These are phyloP conservation scores for Pyricularia grisea DNA, from an alignment of 2,329 filamentous ascomycete species.

Conservation along the genomic window DNA sequence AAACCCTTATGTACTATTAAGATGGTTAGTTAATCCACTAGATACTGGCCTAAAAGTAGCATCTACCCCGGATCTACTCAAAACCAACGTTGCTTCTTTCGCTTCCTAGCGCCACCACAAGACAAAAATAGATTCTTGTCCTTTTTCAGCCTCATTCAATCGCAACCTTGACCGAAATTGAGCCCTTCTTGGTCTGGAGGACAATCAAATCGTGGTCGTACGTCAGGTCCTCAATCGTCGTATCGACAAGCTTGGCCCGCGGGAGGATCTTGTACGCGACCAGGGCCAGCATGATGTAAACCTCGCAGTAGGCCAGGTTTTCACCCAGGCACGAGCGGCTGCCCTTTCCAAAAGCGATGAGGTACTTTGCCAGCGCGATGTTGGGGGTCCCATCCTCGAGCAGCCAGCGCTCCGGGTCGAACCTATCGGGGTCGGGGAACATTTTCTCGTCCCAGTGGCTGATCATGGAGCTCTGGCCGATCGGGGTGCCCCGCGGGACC, in stretches of 20 bases:
- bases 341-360: constrained; percentile 32
- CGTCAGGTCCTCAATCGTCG: constrained; percentile 16
- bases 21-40: background rate
- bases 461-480: constrained; percentile 27
- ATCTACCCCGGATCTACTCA: background rate
- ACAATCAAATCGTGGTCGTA: constrained; percentile 13
- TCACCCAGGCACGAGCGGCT: constrained; percentile 30
- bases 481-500: constrained; percentile 25
- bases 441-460: constrained; percentile 27
- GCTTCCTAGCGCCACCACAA: background rate
- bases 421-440: constrained; percentile 26
- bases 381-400: constrained; percentile 18
- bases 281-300: constrained; percentile 16
- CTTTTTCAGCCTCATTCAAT: background rate
- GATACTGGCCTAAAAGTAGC: background rate
- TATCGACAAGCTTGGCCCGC: constrained; percentile 17
- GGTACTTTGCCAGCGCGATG: constrained; percentile 23
- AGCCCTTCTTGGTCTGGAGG: constrained; percentile 7
- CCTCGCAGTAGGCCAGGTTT: constrained; percentile 22
- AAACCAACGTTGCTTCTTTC: background rate
- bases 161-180: constrained; percentile 5
- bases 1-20: too few species aligned
- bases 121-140: background rate
- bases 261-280: constrained; percentile 19
- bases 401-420: constrained; percentile 30